Evolutionary conservation across 495 filamentous ascomycete species (phyloP).

Genomic region (Penicillium psychrofluorescens): DNA sequence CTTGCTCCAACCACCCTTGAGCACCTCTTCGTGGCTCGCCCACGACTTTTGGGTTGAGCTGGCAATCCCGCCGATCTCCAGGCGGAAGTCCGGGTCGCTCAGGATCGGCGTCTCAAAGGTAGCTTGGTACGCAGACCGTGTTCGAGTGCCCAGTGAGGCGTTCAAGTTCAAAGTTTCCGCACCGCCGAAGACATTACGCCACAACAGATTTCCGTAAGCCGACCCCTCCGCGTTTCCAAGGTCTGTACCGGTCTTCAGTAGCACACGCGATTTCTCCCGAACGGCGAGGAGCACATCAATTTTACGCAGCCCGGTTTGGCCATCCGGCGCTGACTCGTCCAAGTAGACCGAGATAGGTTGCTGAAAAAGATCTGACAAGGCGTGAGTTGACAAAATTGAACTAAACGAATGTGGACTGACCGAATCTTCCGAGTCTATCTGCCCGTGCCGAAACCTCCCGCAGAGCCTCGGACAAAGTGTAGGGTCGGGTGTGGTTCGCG

Average conservation of each 20-base stretch:
- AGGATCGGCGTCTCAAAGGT: conserved; percentile 73
- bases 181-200: conserved; percentile 91
- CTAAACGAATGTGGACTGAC: conserved; percentile 36
- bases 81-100: conserved; percentile 70
- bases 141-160: conserved; percentile 80
- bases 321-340: conserved; percentile 57
- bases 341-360: conserved; percentile 73
- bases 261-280: conserved; percentile 68
- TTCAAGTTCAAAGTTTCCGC: conserved; percentile 83
- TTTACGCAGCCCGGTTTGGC: conserved; percentile 53
- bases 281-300: conserved; percentile 71
- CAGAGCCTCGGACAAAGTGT: conserved; percentile 72
- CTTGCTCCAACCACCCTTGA: conserved; percentile 73
- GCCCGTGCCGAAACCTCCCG: conserved; percentile 57
- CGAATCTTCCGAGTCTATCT: conserved; percentile 72
- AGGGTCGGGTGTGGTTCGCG: conserved; percentile 53
- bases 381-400: conserved; percentile 8
- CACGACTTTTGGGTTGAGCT: conserved; percentile 80
- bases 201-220: conserved; percentile 73
- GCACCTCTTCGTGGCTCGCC: conserved; percentile 85
- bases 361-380: conserved; percentile 69
- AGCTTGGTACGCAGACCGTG: conserved; percentile 79
- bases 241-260: conserved; percentile 87
- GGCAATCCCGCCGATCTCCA: conserved; percentile 67
- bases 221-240: conserved; percentile 86